Conservation (phyloP, 805 yeast species). For the Citeromyces nyonsensis region DNA sequence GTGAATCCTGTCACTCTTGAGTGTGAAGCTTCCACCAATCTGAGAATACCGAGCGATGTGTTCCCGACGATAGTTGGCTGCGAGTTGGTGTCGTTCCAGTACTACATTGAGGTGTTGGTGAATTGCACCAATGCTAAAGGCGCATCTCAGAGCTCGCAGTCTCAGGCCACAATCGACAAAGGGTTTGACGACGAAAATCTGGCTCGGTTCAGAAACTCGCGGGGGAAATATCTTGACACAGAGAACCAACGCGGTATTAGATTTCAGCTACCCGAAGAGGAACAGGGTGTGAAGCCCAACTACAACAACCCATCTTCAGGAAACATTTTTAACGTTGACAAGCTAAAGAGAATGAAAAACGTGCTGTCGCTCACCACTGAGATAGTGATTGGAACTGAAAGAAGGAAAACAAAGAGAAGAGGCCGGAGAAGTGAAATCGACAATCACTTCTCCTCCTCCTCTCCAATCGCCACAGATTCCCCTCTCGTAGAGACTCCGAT, state of each 20-base stretch:
- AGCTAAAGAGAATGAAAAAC: conserved; percentile 57
- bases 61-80: conserved; percentile 73
- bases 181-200: conserved; percentile 5
- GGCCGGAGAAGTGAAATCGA: conserved; percentile 2
- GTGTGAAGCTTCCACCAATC: conserved; percentile 41
- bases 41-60: conserved; percentile 70
- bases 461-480: conserved; percentile 1
- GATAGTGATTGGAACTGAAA: conserved; percentile 65
- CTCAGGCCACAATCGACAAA: conserved; percentile 5
- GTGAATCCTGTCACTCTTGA: conserved; percentile 53
- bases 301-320: too few species aligned
- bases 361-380: conserved; percentile 74
- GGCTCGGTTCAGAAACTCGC: neutral
- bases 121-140: conserved; percentile 20
- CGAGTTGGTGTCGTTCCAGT: conserved; percentile 64
- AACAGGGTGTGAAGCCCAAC: too few species aligned
- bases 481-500: conserved; percentile 1
- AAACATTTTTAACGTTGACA: conserved; percentile 63
- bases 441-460: conserved; percentile 2
- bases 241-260: too few species aligned
- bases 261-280: too few species aligned
- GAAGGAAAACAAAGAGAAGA: conserved; percentile 16
- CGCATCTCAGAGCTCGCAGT: conserved; percentile 2
- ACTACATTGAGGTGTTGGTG: conserved; percentile 71
- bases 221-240: too few species aligned